Conservation (phyloP, 352 stramenopile genomes). For the Phytopythium kandeliae region DNA sequence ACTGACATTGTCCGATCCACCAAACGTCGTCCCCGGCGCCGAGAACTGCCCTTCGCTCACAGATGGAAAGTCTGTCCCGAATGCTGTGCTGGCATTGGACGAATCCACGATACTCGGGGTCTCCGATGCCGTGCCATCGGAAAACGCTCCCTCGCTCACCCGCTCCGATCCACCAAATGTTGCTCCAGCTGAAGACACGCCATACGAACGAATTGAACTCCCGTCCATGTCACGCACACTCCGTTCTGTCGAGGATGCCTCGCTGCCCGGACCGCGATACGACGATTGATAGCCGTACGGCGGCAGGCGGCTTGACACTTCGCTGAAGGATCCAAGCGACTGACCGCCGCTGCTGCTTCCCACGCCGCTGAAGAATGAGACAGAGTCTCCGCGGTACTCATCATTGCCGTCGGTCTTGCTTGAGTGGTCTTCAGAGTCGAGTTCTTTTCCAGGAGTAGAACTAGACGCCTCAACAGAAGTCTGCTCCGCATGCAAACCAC, state of each 20-base stretch:
- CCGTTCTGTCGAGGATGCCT: slow-evolving; percentile 22
- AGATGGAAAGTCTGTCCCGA: slow-evolving; percentile 67
- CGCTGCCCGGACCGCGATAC: slow-evolving; percentile 32
- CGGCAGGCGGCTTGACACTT: slow-evolving; percentile 2
- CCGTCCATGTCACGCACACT: slow-evolving; percentile 34
- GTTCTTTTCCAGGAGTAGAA: neutral
- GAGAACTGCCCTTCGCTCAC: slow-evolving; percentile 71
- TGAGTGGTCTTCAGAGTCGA: neutral
- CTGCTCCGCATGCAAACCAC: neutral
- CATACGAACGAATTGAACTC: slow-evolving; percentile 61
- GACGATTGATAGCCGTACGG: slow-evolving; percentile 27
- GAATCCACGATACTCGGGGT: slow-evolving; percentile 66
- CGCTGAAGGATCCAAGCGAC: slow-evolving; percentile 7
- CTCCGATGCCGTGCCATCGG: slow-evolving; percentile 60
- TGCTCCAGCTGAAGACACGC: slow-evolving; percentile 66
- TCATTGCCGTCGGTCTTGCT: neutral
- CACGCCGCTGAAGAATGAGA: slow-evolving; percentile 1
- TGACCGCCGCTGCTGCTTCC: neutral
- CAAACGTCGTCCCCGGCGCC: slow-evolving; percentile 50
- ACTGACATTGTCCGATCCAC: slow-evolving; percentile 51
- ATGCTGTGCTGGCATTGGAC: slow-evolving; percentile 71
- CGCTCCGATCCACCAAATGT: slow-evolving; percentile 74
- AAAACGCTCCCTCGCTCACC: slow-evolving; percentile 57
- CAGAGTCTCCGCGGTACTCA: slow-evolving; percentile 6
- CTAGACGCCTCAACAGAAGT: neutral